These are phyloP conservation scores for Colletotrichum orchidophilum DNA, from an alignment of 2,329 filamentous ascomycete genomes.

Conservation along the genomic window DNA sequence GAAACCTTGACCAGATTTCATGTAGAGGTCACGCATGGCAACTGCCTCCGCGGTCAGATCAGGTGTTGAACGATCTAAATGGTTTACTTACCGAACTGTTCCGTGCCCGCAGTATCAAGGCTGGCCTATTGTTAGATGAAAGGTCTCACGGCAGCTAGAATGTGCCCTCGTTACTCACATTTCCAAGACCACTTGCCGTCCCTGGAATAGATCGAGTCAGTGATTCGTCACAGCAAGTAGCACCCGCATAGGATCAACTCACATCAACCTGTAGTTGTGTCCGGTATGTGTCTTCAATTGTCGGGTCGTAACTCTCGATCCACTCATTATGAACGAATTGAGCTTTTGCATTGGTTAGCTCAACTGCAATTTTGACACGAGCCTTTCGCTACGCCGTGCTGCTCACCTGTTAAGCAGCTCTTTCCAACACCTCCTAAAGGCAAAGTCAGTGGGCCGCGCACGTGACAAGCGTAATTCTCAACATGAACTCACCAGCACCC, in stretches of 20 bases:
- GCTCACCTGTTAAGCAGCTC: conserved; percentile 86
- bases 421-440: conserved; percentile 80
- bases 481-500: conserved; percentile 71
- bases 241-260: conserved; percentile 50
- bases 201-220: conserved; percentile 60
- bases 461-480: conserved; percentile 20
- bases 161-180: conserved; percentile 67
- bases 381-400: background rate
- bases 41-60: conserved; percentile 47
- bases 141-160: background rate
- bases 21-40: conserved; percentile 83
- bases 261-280: conserved; percentile 86
- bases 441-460: conserved; percentile 34
- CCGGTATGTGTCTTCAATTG: conserved; percentile 81
- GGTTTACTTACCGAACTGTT: conserved; percentile 84
- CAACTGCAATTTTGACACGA: background rate
- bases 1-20: conserved; percentile 94
- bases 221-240: conserved; percentile 25
- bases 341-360: conserved; percentile 58
- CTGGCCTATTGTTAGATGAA: conserved; percentile 52
- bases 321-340: conserved; percentile 95
- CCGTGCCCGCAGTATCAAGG: conserved; percentile 89
- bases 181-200: conserved; percentile 87
- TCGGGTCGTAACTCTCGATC: conserved; percentile 88
- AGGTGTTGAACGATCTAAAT: conserved; percentile 11